A percentile compares a stretch with the other conserved stretches of the same genome.
These are phyloP conservation scores for Pseudogymnoascus sp. DNA, from an alignment of 2,329 filamentous ascomycete genomes.

Conservation along the genomic window DNA sequence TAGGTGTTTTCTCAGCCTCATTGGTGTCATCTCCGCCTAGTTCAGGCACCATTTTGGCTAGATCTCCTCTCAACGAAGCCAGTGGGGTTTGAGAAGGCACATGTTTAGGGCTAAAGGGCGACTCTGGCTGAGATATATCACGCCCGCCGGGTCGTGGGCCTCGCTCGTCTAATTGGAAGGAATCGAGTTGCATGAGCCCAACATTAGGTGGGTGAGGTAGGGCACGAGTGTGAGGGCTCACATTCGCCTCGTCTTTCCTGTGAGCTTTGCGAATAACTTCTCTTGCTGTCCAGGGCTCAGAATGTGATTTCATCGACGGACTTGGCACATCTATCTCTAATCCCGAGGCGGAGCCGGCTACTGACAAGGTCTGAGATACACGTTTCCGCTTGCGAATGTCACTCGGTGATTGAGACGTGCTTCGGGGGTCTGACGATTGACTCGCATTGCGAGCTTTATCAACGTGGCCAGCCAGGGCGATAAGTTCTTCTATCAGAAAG, in stretches of 20 bases:
- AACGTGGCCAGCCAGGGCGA: conserved; percentile 48
- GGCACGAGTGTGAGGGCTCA: conserved; percentile 8
- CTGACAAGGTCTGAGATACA: conserved; percentile 14
- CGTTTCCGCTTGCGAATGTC: conserved; percentile 53
- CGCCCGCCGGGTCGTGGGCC: background rate
- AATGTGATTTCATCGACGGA: background rate
- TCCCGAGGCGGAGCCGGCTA: conserved; percentile 16
- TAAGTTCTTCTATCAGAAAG: conserved; percentile 73
- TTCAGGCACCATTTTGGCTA: background rate
- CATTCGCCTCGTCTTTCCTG: background rate
- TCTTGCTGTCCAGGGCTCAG: background rate
- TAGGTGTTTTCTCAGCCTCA: background rate
- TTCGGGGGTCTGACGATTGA: conserved; percentile 9
- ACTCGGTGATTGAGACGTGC: background rate
- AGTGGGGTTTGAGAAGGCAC: background rate
- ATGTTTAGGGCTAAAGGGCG: background rate
- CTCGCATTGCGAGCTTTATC: background rate
- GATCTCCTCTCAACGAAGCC: background rate
- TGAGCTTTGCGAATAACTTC: background rate
- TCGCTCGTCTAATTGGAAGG: background rate
- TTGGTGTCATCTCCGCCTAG: background rate
- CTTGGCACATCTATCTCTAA: conserved; percentile 15
- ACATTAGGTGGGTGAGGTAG: conserved; percentile 7
- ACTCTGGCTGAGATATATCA: background rate
- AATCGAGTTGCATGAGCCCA: conserved; percentile 3